Evolutionary conservation across 192 early-diverging fungal genomes (phyloP), one percentile per base, ranked within the genome.

Genomic region (Haplosporangium gracile): DNA sequence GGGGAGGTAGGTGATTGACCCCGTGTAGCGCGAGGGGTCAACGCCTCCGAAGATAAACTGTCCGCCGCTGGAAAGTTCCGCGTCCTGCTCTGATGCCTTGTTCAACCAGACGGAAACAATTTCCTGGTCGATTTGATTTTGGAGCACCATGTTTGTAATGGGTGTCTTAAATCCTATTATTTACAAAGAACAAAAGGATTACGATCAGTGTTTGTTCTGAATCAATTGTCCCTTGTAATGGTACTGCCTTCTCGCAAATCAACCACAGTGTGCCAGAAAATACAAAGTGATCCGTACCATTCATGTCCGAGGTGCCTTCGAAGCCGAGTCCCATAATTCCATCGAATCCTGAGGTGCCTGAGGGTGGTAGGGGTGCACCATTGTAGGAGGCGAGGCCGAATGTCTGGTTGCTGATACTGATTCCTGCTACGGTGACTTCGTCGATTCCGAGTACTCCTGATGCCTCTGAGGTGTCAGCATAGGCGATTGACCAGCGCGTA

Each of bases 71-170:
- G 84, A 81, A 26, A 86, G 74, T n/a, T 75, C 32, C 16, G 92
- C 94, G 22, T 89, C 93, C 26, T 86, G 84, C 22, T 86, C 51
- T 11, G 87, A 90, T 42, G 90, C 90, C 89, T 98, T 93, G 68
- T 94, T 94, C 65, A 99, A 89, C 90, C 95, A 99, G 76, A 98
- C 97, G 9, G 95, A 95, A 76, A 99, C 98, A 24, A 99, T 74
- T 0, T 94, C 95, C 76, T 97, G 90, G 63, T 97, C 95, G 43
- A 99, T 81, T 34, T 81, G 91, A 71, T 72, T 81, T 69, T 79
- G 89, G 18, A 18, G 53, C 20, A 87, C 80, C 91, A 81, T 90
- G 85, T 79, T 89, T 70, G 13, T 91, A 74, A 65, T 88, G 68
- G 80, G 89, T 71, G 76, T 88, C 80, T 73, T 90, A 76, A 76